phyloP scores from a whole-genome alignment of 805 yeast genomes.

The Debaryomyces hansenii region DNA sequence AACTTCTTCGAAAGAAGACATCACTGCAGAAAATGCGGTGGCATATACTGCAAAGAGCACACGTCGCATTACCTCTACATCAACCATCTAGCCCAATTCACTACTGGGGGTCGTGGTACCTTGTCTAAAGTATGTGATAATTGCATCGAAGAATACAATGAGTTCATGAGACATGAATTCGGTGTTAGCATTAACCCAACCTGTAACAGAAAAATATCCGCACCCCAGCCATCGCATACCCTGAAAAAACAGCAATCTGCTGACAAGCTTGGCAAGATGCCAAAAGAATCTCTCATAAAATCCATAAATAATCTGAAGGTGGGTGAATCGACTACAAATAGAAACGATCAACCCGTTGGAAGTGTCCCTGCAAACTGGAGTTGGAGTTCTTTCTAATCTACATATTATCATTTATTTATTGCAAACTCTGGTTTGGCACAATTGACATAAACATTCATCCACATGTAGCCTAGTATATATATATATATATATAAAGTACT shows the following conservation, averaged over 20 bases:
- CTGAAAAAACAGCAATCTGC: neutral
- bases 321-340: neutral
- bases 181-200: constrained; percentile 20
- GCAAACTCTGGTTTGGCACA: too few species aligned
- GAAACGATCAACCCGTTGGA: constrained; percentile 40
- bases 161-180: constrained; percentile 42
- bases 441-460: too few species aligned
- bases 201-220: constrained; percentile 6
- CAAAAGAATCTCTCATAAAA: neutral
- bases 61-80: constrained; percentile 55
- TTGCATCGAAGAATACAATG: constrained; percentile 64
- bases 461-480: too few species aligned
- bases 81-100: constrained; percentile 59
- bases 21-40: constrained; percentile 86
- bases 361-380: constrained; percentile 74
- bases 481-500: too few species aligned
- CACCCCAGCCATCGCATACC: neutral
- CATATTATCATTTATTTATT: neutral
- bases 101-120: constrained; percentile 67
- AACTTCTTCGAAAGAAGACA: constrained; percentile 78
- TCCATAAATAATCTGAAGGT: neutral
- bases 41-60: constrained; percentile 72
- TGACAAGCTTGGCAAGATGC: neutral
- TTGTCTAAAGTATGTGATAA: constrained; percentile 68
- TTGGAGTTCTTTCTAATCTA: constrained; percentile 65